Evolutionary conservation across 768 basidiomycete species (phyloP).

Genomic region (Tulasnella calospora): DNA sequence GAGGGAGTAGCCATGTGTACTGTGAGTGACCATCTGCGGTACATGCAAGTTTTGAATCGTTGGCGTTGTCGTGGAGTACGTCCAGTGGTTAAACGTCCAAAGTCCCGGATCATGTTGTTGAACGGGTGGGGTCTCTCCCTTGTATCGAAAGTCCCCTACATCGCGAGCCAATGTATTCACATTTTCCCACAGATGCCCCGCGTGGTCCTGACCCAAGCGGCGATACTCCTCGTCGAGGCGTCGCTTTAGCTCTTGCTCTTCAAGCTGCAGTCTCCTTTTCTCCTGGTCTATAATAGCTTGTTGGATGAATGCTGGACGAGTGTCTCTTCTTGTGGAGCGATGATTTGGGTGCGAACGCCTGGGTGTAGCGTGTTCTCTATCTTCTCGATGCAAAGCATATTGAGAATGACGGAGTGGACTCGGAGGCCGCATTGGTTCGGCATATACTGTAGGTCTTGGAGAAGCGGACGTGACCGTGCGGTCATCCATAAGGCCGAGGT

Average conservation of each 20-base stretch:
- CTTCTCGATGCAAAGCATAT: not conserved
- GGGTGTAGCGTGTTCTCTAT: not conserved
- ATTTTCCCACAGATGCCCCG: not conserved
- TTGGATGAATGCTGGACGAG: not conserved
- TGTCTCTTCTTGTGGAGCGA: not conserved
- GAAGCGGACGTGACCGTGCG: too few species aligned
- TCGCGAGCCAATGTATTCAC: not conserved
- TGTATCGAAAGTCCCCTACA: not conserved
- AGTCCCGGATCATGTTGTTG: not conserved
- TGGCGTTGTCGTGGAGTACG: not conserved
- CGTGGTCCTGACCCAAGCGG: not conserved
- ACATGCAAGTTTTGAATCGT: not conserved
- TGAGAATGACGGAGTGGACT: not conserved
- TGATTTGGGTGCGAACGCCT: not conserved
- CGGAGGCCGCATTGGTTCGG: too few species aligned
- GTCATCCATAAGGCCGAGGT: too few species aligned
- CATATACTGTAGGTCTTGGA: too few species aligned
- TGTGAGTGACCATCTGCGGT: not conserved
- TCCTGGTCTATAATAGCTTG: not conserved
- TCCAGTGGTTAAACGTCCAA: not conserved
- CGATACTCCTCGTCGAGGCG: constrained; percentile 13
- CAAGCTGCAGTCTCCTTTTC: not conserved
- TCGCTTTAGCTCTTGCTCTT: not conserved
- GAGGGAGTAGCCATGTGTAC: not conserved
- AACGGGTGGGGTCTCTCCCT: not conserved